Percentiles rank a stretch among this genome's conserved stretches.
These are phyloP conservation scores for Calonectria pteridis DNA, from an alignment of 2,329 filamentous ascomycete genomes.

Conservation along the genomic window DNA sequence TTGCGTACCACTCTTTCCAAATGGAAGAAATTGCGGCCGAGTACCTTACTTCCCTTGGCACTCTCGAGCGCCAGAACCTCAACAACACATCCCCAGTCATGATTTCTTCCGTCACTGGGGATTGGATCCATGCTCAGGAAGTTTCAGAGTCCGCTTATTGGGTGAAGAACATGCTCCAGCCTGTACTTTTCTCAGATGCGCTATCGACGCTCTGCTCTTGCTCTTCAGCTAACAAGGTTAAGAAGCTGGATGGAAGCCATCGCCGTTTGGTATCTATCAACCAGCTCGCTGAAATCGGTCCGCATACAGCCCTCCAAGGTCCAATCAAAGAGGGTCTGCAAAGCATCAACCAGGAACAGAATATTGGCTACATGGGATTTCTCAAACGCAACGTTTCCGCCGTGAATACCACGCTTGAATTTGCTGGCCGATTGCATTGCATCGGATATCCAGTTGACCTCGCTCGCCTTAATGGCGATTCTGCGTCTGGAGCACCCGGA, in stretches of 20 bases:
- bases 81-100: neutral
- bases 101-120: neutral
- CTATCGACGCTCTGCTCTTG: neutral
- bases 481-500: neutral
- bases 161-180: constrained; percentile 2
- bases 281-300: constrained; percentile 16
- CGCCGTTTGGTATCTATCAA: neutral
- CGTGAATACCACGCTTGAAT: neutral
- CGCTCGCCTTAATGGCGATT: neutral
- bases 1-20: constrained; percentile 63
- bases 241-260: neutral
- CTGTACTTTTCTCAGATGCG: neutral
- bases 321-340: constrained; percentile 5
- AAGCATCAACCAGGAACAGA: neutral
- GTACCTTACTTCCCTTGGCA: neutral
- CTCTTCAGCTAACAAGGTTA: neutral
- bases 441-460: neutral
- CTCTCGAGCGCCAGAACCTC: neutral
- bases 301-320: constrained; percentile 5
- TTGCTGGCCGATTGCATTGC: neutral
- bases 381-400: neutral
- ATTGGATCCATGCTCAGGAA: neutral
- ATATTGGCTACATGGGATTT: neutral
- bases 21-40: constrained; percentile 47
- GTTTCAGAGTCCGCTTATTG: neutral